Conservation (phyloP, 116 monocot species). For the Cymodocea nodosa region DNA sequence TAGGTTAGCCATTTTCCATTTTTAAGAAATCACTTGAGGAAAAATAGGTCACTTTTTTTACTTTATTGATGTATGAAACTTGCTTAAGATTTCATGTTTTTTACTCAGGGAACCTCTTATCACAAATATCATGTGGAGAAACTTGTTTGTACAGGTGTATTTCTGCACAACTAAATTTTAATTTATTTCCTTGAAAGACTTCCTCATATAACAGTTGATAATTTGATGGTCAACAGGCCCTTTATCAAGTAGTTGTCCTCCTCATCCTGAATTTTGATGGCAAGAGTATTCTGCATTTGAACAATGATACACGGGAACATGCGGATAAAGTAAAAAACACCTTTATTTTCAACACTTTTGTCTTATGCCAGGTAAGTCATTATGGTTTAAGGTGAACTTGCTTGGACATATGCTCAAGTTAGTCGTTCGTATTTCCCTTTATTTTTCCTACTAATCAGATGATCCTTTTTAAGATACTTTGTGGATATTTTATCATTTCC, state of each 20-base stretch:
- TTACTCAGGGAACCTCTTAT: constrained; percentile 23
- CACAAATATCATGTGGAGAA: constrained; percentile 45
- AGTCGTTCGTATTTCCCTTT: too few species aligned
- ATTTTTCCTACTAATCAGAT: too few species aligned
- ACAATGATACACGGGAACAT: constrained; percentile 22
- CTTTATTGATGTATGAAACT: not conserved
- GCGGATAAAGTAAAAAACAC: constrained; percentile 66
- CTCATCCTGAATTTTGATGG: constrained; percentile 55
- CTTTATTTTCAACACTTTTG: constrained; percentile 67
- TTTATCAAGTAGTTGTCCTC: constrained; percentile 54
- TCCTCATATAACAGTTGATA: not conserved
- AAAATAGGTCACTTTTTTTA: too few species aligned
- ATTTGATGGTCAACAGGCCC: constrained; percentile 13
- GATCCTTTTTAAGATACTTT: too few species aligned
- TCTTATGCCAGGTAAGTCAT: constrained; percentile 44
- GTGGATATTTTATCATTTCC: too few species aligned
- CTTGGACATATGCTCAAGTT: too few species aligned
- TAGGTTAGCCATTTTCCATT: too few species aligned
- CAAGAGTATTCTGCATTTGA: constrained; percentile 35
- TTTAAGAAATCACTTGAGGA: too few species aligned
- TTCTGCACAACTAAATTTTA: not conserved
- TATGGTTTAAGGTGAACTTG: not conserved
- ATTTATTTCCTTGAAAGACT: not conserved
- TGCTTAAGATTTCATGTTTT: not conserved
- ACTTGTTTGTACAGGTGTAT: constrained; percentile 19